phyloP scores from a whole-genome alignment of 2,329 filamentous ascomycete genomes.

The Beauveria varroae region DNA sequence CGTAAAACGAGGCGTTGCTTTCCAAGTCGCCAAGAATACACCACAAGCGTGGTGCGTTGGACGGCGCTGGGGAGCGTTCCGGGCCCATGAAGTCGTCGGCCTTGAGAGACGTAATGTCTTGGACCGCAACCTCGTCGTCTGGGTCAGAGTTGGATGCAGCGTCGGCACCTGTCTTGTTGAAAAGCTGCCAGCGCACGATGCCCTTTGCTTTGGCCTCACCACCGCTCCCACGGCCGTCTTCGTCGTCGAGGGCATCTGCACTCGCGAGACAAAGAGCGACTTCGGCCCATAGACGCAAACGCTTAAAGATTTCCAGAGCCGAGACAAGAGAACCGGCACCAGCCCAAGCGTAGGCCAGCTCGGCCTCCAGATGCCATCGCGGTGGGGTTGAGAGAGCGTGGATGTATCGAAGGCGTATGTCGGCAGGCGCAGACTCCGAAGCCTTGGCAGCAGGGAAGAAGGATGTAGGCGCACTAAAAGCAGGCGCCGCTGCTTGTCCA shows the following conservation, averaged over 20 bases:
- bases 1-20: slow-evolving; percentile 64
- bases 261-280: slow-evolving; percentile 80
- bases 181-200: slow-evolving; percentile 72
- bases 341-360: slow-evolving; percentile 90
- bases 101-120: slow-evolving; percentile 50
- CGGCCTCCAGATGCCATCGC: slow-evolving; percentile 88
- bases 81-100: slow-evolving; percentile 49
- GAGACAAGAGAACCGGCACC: slow-evolving; percentile 79
- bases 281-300: slow-evolving; percentile 89
- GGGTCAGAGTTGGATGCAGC: slow-evolving; percentile 27
- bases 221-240: slow-evolving; percentile 44
- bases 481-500: slow-evolving; percentile 14
- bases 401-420: slow-evolving; percentile 73
- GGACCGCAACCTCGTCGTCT: slow-evolving; percentile 41
- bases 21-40: slow-evolving; percentile 93
- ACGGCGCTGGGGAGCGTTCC: slow-evolving; percentile 60
- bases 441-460: slow-evolving; percentile 74
- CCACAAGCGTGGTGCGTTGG: slow-evolving; percentile 79
- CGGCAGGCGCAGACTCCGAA: slow-evolving; percentile 69
- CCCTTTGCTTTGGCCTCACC: slow-evolving; percentile 73
- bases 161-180: slow-evolving; percentile 48
- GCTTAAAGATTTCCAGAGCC: slow-evolving; percentile 91
- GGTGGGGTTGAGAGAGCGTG: slow-evolving; percentile 78
- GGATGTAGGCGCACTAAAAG: slow-evolving; percentile 50
- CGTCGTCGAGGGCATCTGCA: slow-evolving; percentile 49